These are phyloP conservation scores for Candida koratica DNA, from an alignment of 805 yeast genomes.

Conservation along the genomic window DNA sequence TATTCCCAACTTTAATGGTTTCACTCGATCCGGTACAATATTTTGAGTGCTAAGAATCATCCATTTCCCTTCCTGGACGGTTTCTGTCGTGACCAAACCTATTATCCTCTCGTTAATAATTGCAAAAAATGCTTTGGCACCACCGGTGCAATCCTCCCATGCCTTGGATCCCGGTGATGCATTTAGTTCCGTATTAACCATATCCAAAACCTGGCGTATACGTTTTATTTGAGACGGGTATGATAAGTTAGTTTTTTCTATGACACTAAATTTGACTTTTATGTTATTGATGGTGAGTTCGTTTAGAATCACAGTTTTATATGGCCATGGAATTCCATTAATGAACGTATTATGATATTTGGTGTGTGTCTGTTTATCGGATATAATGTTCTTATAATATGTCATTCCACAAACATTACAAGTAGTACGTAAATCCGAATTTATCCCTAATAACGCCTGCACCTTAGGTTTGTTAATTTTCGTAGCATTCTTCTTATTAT, in stretches of 20 bases:
- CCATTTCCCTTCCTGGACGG: slow-evolving; percentile 49
- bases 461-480: neutral
- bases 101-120: slow-evolving; percentile 45
- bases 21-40: slow-evolving; percentile 45
- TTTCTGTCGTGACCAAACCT: slow-evolving; percentile 55
- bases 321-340: slow-evolving; percentile 49
- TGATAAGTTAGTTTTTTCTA: slow-evolving; percentile 23
- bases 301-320: slow-evolving; percentile 7
- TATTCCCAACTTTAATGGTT: slow-evolving; percentile 31
- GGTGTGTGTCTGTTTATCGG: slow-evolving; percentile 46
- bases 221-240: slow-evolving; percentile 23
- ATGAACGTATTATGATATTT: slow-evolving; percentile 48
- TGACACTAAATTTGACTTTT: slow-evolving; percentile 16
- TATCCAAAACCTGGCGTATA: slow-evolving; percentile 35
- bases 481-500: neutral
- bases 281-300: neutral
- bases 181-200: slow-evolving; percentile 58
- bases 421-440: slow-evolving; percentile 16
- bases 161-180: slow-evolving; percentile 43
- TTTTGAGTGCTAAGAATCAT: slow-evolving; percentile 51
- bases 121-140: slow-evolving; percentile 44
- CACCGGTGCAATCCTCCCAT: slow-evolving; percentile 24
- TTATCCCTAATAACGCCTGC: neutral
- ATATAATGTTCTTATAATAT: slow-evolving; percentile 36
- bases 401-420: slow-evolving; percentile 56